Conservation (phyloP, 768 basidiomycete species). For the Exidia glandulosa region DNA sequence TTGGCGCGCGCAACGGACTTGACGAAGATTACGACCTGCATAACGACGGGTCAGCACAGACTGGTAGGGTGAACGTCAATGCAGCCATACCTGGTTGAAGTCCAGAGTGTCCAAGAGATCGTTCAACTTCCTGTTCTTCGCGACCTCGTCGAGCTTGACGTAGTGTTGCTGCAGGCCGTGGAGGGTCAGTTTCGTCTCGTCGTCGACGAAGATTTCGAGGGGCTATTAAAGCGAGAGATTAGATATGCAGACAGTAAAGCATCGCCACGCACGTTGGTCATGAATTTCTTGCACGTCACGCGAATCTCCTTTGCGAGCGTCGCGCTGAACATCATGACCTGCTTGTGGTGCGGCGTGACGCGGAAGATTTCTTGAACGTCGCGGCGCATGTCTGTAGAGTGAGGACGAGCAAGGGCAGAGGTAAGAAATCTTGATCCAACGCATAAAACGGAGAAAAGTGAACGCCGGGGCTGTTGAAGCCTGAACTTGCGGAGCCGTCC, state of each 20-base stretch:
- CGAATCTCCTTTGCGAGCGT: constrained; percentile 96
- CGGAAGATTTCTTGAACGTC: constrained; percentile 99
- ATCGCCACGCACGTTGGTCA: constrained; percentile 74
- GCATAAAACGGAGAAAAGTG: neutral
- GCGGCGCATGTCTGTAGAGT: constrained; percentile 88
- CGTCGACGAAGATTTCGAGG: constrained; percentile 97
- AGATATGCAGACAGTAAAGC: neutral
- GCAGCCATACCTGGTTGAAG: constrained; percentile 78
- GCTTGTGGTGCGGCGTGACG: constrained; percentile 97
- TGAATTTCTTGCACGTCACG: constrained; percentile 98
- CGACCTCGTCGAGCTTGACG: constrained; percentile 88
- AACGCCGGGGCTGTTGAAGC: neutral
- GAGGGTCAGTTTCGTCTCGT: constrained; percentile 95
- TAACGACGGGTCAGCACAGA: neutral
- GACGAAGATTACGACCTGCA: constrained; percentile 96
- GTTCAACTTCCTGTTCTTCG: constrained; percentile 95
- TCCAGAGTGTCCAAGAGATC: constrained; percentile 91
- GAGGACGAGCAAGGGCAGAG: constrained; percentile 26
- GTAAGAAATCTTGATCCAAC: constrained; percentile 17
- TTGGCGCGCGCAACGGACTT: constrained; percentile 96
- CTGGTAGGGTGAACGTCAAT: neutral
- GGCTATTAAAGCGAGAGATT: constrained; percentile 44
- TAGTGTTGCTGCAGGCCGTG: constrained; percentile 99
- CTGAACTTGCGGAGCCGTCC: no score
- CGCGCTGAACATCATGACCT: constrained; percentile 99